These are phyloP conservation scores for Scheffersomyces insectosa DNA, from an alignment of 1,139 yeast species.

Conservation along the genomic window DNA sequence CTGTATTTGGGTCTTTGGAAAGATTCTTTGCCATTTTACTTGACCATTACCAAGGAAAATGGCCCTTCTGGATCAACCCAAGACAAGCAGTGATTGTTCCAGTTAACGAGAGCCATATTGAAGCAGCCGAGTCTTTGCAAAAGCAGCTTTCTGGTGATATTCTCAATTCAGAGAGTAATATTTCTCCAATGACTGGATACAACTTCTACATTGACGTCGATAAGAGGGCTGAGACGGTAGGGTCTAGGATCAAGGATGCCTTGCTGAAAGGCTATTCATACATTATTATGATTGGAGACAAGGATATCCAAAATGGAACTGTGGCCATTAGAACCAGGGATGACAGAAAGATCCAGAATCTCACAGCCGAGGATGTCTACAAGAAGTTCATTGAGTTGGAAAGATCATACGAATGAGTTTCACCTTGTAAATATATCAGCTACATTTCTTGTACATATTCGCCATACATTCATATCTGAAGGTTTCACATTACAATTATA, in stretches of 20 bases:
- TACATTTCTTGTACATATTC: not conserved
- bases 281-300: slow-evolving; percentile 83
- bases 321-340: slow-evolving; percentile 70
- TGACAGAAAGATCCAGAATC: slow-evolving; percentile 46
- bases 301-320: slow-evolving; percentile 63
- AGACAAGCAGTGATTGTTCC: slow-evolving; percentile 89
- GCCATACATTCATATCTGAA: no score
- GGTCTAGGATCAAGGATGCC: slow-evolving; percentile 79
- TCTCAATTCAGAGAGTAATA: slow-evolving; percentile 22
- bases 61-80: slow-evolving; percentile 99
- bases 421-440: not conserved
- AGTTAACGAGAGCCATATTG: slow-evolving; percentile 58
- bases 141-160: slow-evolving; percentile 52
- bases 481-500: not conserved
- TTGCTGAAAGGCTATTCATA: slow-evolving; percentile 75
- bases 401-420: slow-evolving; percentile 31
- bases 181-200: slow-evolving; percentile 58
- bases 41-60: slow-evolving; percentile 89
- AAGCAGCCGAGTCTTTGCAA: slow-evolving; percentile 54
- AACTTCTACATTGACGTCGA: slow-evolving; percentile 79
- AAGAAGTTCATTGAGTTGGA: slow-evolving; percentile 53
- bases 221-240: slow-evolving; percentile 72
- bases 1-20: slow-evolving; percentile 92
- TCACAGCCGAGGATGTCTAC: slow-evolving; percentile 50
- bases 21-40: slow-evolving; percentile 87